A percentile compares a stretch with the other conserved stretches of the same genome.
Conservation (phyloP, 179 eudicot genomes). For the Spergularia azorica region DNA sequence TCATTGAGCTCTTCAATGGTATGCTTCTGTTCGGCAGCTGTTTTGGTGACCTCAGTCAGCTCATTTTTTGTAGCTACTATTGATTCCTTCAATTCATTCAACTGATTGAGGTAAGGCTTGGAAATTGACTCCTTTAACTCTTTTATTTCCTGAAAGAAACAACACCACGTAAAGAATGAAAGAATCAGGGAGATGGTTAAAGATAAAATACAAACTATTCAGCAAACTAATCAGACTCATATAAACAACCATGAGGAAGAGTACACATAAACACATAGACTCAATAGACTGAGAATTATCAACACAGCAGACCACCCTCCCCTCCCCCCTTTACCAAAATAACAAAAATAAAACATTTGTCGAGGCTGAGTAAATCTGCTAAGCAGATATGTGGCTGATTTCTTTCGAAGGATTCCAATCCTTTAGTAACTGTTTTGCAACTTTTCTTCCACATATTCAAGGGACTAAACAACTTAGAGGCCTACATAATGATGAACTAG, state of each 20-base stretch:
- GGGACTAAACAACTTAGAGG: not conserved
- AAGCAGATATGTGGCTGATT: not conserved
- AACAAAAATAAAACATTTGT: not conserved
- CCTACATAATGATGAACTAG: not conserved
- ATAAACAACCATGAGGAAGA: not conserved
- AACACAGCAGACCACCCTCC: not conserved
- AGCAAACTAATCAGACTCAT: not conserved
- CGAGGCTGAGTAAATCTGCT: not conserved
- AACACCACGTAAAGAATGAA: not conserved
- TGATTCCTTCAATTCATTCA: slow-evolving; percentile 53
- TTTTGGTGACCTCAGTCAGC: slow-evolving; percentile 50
- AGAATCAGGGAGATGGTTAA: slow-evolving; percentile 3
- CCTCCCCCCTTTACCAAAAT: not conserved
- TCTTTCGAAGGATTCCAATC: not conserved
- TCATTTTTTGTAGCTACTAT: slow-evolving; percentile 69
- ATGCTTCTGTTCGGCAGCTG: slow-evolving; percentile 74
- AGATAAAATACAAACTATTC: not conserved
- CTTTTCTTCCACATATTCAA: not conserved
- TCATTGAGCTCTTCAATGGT: slow-evolving; percentile 74
- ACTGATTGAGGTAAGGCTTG: slow-evolving; percentile 54
- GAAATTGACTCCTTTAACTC: slow-evolving; percentile 68
- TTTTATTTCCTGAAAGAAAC: slow-evolving; percentile 56
- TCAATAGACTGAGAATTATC: not conserved
- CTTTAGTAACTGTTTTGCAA: not conserved
- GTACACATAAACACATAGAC: not conserved